Percentiles rank a stretch among this genome's conserved stretches.
Conservation (phyloP, 805 yeast species). For the Candida morakotiae region DNA sequence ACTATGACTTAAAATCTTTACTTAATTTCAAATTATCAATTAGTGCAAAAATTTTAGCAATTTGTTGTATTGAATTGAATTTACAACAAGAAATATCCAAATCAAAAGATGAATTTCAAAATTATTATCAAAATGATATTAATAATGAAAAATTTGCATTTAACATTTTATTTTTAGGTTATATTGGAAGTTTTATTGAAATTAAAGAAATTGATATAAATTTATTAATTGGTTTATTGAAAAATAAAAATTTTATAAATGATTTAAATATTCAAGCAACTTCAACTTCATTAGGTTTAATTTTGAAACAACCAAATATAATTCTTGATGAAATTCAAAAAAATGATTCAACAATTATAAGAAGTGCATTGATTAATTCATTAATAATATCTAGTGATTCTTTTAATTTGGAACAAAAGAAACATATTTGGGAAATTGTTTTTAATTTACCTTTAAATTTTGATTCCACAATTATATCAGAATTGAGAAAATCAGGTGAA, state of each 20-base stretch:
- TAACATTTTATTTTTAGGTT: conserved; percentile 45
- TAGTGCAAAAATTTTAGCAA: conserved; percentile 29
- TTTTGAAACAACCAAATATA: conserved; percentile 29
- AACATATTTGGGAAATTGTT: conserved; percentile 22
- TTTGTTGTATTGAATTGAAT: conserved; percentile 19
- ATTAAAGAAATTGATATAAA: conserved; percentile 22
- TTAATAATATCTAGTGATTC: conserved; percentile 7
- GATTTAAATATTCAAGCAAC: conserved; percentile 37
- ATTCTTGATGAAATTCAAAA: conserved; percentile 5
- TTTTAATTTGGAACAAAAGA: conserved; percentile 10
- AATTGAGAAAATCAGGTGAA: conserved; percentile 34
- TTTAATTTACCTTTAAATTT: conserved; percentile 13
- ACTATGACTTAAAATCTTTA: conserved; percentile 6
- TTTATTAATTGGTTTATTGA: conserved; percentile 14
- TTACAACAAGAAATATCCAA: conserved; percentile 17
- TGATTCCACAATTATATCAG: conserved; percentile 15
- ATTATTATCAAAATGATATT: conserved; percentile 9
- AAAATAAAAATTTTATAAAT: conserved; percentile 12
- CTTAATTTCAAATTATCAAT: conserved; percentile 18
- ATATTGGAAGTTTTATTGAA: conserved; percentile 27
- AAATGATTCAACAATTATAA: conserved; percentile 6
- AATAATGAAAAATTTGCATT: conserved; percentile 19
- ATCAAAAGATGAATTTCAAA: conserved; percentile 29
- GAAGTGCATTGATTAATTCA: conserved; percentile 8
- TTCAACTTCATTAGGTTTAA: conserved; percentile 52